Evolutionary conservation across 2,329 filamentous ascomycete species (phyloP), one percentile per base, ranked within the genome.

Genomic region (Thermoascus crustaceus): DNA sequence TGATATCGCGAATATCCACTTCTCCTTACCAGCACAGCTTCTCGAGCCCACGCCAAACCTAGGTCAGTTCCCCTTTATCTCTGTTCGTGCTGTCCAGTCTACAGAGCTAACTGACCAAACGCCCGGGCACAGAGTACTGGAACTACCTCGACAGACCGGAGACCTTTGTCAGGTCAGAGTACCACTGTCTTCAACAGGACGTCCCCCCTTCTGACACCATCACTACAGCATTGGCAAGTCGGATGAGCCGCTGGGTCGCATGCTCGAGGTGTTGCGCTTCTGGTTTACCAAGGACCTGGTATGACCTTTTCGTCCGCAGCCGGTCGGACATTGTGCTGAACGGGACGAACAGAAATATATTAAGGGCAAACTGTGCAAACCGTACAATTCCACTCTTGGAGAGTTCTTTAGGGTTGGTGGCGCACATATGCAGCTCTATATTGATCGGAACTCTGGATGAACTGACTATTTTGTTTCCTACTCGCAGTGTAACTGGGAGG

Each of bases 231-330:
- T 82, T 53, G 91, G 89, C 51, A 89, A 89, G 51, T 91, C 89
- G 11, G 84, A 96, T 50, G 86, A 96, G 50, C 76, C 83, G 7
- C 69, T 96, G 37, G 89, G 91, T 50, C 86, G 91, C 49, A 95
- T 95, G 85, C 75, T 98, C 34, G 88, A 89, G 54, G 86, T 94
- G 19, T 66, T 96, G 50, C 80, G 88, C 41, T 98, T 96, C 65
- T 98, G 91, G 91, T 94, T 96, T 54, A 96, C 91, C 44, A 98
- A 98, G 63, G 91, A 98, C 61, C 62, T 98, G 62, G 75, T 78
- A 66, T 47, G 57, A 46, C 27, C 37, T 37, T 39, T 8, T 24
- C 17, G 27, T 17, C 24, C 10, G 24, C 11, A 9, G 33, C 17
- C 13, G 32, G 24, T 25, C 32, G 8, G 10, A 32, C 17, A 21